Percentiles rank a stretch among this genome's conserved stretches.
These are phyloP conservation scores for Alopecurus myosuroides DNA, from an alignment of 176 grass and related monocot species.

Conservation along the genomic window DNA sequence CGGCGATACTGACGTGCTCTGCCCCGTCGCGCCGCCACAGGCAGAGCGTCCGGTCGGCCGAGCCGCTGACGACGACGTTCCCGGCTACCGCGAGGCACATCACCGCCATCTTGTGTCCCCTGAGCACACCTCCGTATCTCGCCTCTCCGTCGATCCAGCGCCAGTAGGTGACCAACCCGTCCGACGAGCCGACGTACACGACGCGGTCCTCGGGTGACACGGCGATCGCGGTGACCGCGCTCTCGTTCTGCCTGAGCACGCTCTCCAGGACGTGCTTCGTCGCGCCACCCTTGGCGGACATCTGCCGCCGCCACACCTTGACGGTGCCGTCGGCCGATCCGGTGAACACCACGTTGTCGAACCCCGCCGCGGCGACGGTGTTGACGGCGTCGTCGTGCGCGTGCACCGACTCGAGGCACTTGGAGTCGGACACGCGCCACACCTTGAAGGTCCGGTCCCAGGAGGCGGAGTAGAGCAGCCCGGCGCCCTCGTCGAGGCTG, in stretches of 20 bases:
- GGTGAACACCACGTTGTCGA: slow-evolving; percentile 55
- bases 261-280: slow-evolving; percentile 44
- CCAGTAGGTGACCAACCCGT: slow-evolving; percentile 63
- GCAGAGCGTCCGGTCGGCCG: slow-evolving; percentile 49
- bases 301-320: slow-evolving; percentile 72
- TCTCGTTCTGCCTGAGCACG: slow-evolving; percentile 41
- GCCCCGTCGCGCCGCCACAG: slow-evolving; percentile 47
- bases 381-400: not conserved
- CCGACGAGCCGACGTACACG: slow-evolving; percentile 63
- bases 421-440: slow-evolving; percentile 10
- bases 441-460: slow-evolving; percentile 14
- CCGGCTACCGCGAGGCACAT: slow-evolving; percentile 58
- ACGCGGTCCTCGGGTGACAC: slow-evolving; percentile 26
- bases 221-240: slow-evolving; percentile 61
- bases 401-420: not conserved
- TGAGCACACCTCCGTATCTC: slow-evolving; percentile 4
- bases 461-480: slow-evolving; percentile 1
- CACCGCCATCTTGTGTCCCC: slow-evolving; percentile 35
- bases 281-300: not conserved
- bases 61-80: slow-evolving; percentile 52
- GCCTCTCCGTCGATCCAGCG: not conserved
- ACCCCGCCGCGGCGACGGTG: slow-evolving; percentile 4
- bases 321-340: slow-evolving; percentile 78
- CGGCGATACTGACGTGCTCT: slow-evolving; percentile 11
- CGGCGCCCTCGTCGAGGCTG: not conserved